Base-by-base conservation (phyloP, 73 alveolate species). In the Paramecium sonneborni region DNA sequence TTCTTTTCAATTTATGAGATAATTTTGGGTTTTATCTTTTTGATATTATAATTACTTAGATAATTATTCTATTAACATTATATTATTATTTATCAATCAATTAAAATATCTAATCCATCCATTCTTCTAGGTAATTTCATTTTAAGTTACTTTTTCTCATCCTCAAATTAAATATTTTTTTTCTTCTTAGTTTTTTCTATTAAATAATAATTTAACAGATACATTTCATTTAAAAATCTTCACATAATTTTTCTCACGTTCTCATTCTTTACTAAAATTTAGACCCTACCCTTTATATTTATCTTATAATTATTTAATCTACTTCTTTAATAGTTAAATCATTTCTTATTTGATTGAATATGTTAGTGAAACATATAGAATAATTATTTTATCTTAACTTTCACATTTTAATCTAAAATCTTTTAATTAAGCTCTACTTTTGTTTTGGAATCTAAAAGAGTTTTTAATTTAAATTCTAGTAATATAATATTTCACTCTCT, bases 141-240 rank as follows among this genome's bases (percentile, higher is more conserved):
- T 34, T 21, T 43, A n/a, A 79, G 41, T 26, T 39, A 1, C 1
- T 15, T 38, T 41, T 12, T 79, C 41, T 79, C 90, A 24, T 43
- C 41, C 24, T 79, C 90, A n/a, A n/a, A n/a, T n/a, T 21, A 20
- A n/a, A 24, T 79, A 46, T 24, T 79, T 79, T 43, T 43, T 4
- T 7, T 20, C 41, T 79, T 46, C 90, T 79, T 79, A 79, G 24
- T 79, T 79, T 18, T 79, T 79, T 1, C 90, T 79, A 43, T 37
- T 44, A 5, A 43, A 38, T 39, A 79, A 79, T 21, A 43, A 2
- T 10, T 18, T n/a, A 41, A 38, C 8, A 32, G 1, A 14, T 79
- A 79, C 90, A 79, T 79, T 79, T 79, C 90, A 9, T 46, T 10
- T 43, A 76, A 79, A 43, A 79, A 79, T 79, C 90, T 11, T 79